Conservation (phyloP, 2,329 filamentous ascomycete genomes). For the Harringtonia aguacate region DNA sequence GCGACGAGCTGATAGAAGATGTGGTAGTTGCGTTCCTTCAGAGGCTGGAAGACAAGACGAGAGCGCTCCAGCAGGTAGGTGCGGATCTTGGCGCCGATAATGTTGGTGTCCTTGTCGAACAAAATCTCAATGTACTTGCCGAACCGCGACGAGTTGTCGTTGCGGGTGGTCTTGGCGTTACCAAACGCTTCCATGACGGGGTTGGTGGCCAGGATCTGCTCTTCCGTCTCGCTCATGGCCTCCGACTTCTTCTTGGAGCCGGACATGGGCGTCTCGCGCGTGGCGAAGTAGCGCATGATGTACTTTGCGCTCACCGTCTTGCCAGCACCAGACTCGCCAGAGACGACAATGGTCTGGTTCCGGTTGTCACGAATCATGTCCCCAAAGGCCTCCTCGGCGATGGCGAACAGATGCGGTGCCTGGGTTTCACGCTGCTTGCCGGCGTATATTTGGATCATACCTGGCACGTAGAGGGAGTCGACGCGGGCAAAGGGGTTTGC, state of each 20-base stretch:
- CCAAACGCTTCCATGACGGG: slow-evolving; percentile 99
- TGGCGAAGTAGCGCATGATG: slow-evolving; percentile 99
- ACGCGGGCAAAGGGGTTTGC: slow-evolving; percentile 97
- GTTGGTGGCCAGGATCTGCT: slow-evolving; percentile 96
- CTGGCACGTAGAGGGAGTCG: slow-evolving; percentile 94
- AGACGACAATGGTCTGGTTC: slow-evolving; percentile 99
- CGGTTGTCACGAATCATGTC: slow-evolving; percentile 94
- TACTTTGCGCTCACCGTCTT: slow-evolving; percentile 99
- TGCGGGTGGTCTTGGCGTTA: slow-evolving; percentile 98
- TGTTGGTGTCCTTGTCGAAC: slow-evolving; percentile 92
- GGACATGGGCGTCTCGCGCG: slow-evolving; percentile 83
- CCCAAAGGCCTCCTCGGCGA: slow-evolving; percentile 98
- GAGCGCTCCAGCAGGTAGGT: slow-evolving; percentile 94
- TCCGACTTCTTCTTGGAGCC: slow-evolving; percentile 68
- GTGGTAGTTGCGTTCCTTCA: slow-evolving; percentile 98
- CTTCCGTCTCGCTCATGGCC: slow-evolving; percentile 92
- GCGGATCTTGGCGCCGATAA: slow-evolving; percentile 94
- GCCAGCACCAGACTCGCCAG: slow-evolving; percentile 94
- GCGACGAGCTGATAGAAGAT: slow-evolving; percentile 97
- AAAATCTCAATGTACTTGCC: slow-evolving; percentile 99
- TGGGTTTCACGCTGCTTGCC: slow-evolving; percentile 94
- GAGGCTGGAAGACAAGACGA: slow-evolving; percentile 88
- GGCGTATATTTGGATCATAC: slow-evolving; percentile 99
- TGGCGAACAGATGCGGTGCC: slow-evolving; percentile 95
- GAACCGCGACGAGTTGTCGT: slow-evolving; percentile 98